Conservation (phyloP, 371 early-diverging fungal species). For the Mucor racemosus region DNA sequence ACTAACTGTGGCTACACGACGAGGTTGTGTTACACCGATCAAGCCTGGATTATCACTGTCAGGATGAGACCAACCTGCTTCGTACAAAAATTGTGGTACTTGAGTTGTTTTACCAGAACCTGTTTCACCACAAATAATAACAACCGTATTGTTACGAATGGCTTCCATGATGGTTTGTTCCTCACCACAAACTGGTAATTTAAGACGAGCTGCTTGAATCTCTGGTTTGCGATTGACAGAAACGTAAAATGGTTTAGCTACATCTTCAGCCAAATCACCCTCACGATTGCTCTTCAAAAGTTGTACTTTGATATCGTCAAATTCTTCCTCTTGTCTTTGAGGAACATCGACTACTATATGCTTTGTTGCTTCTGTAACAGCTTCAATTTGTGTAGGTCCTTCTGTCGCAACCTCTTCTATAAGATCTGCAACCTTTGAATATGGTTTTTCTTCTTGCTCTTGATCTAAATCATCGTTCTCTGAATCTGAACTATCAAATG, state of each 20-base stretch:
- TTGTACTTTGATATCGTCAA: slow-evolving; percentile 46
- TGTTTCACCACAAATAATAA: slow-evolving; percentile 97
- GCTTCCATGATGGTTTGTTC: slow-evolving; percentile 97
- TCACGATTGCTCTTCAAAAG: slow-evolving; percentile 43
- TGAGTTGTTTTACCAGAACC: slow-evolving; percentile 87
- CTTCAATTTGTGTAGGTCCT: slow-evolving; percentile 50
- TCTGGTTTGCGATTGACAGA: slow-evolving; percentile 75
- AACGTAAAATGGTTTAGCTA: slow-evolving; percentile 75
- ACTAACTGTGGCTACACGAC: slow-evolving; percentile 98
- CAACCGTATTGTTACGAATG: slow-evolving; percentile 82
- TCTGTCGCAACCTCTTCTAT: slow-evolving; percentile 43
- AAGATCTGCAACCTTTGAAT: slow-evolving; percentile 45
- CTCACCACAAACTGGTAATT: slow-evolving; percentile 91
- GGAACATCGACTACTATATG: slow-evolving; percentile 28
- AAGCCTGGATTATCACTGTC: slow-evolving; percentile 84
- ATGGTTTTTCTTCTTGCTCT: slow-evolving; percentile 34
- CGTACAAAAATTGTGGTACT: slow-evolving; percentile 98
- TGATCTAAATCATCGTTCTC: slow-evolving; percentile 58
- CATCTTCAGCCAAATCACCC: slow-evolving; percentile 49
- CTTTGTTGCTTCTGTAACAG: slow-evolving; percentile 47
- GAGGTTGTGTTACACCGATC: slow-evolving; percentile 98
- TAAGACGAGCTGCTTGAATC: slow-evolving; percentile 76
- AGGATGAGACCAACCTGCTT: slow-evolving; percentile 93
- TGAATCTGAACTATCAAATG: slow-evolving; percentile 73
- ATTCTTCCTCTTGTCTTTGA: slow-evolving; percentile 40